Evolutionary conservation across 805 yeast species (phyloP).

Genomic region (Suhomyces prunicola): DNA sequence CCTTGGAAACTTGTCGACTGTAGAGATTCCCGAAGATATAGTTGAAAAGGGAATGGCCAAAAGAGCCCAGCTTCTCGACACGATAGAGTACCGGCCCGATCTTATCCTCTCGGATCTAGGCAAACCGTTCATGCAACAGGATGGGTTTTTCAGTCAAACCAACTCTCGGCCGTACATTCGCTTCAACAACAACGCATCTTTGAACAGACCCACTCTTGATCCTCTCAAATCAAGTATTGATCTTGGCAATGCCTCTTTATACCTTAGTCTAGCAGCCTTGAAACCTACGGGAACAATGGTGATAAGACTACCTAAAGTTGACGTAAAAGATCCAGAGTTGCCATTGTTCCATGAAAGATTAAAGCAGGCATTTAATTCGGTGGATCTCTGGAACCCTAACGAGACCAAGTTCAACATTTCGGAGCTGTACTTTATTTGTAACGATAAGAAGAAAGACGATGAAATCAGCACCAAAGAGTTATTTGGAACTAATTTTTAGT

Average conservation of each 20-base stretch:
- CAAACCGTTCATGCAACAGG: constrained; percentile 31
- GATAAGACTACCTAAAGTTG: constrained; percentile 24
- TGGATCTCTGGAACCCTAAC: constrained; percentile 16
- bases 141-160: constrained; percentile 39
- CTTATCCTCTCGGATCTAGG: constrained; percentile 36
- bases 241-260: constrained; percentile 39
- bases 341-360: constrained; percentile 22
- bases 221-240: constrained; percentile 32
- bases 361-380: constrained; percentile 23
- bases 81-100: constrained; percentile 30
- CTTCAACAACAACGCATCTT: constrained; percentile 20
- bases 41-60: constrained; percentile 5
- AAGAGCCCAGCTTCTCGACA: constrained; percentile 2
- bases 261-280: constrained; percentile 27
- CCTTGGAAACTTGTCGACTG: constrained; percentile 4
- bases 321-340: constrained; percentile 28
- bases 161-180: constrained; percentile 33
- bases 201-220: constrained; percentile 23
- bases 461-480: constrained; percentile 5
- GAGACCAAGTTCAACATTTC: constrained; percentile 6
- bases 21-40: constrained; percentile 4
- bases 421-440: constrained; percentile 30
- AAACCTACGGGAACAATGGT: constrained; percentile 31
- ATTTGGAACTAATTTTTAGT: neutral
- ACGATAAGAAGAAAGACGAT: constrained; percentile 18